phyloP scores from a whole-genome alignment of 352 stramenopile genomes.

The Phytophthora pistaciae region DNA sequence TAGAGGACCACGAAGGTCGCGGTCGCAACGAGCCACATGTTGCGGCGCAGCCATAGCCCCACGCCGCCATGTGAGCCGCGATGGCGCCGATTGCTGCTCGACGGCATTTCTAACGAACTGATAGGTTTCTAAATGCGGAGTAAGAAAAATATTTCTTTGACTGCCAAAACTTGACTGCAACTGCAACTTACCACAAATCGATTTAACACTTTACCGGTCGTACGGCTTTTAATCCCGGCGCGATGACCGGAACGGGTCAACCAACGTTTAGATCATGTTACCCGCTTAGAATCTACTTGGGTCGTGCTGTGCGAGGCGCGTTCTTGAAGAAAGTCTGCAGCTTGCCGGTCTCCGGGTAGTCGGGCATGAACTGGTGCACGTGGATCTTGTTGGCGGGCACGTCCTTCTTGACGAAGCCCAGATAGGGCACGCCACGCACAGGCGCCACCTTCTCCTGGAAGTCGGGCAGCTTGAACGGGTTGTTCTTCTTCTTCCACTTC shows the following conservation, averaged over 20 bases:
- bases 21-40: conserved; percentile 37
- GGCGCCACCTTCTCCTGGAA: conserved; percentile 70
- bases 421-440: conserved; percentile 68
- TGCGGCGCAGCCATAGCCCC: conserved; percentile 34
- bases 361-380: conserved; percentile 66
- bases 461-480: conserved; percentile 71
- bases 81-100: conserved; percentile 11
- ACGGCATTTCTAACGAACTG: conserved; percentile 11
- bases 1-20: conserved; percentile 45
- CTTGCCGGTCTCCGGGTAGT: conserved; percentile 61
- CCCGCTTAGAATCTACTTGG: conserved; percentile 20
- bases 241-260: neutral
- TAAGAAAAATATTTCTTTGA: too few species aligned
- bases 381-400: conserved; percentile 50
- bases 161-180: neutral
- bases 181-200: neutral
- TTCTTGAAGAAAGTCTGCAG: conserved; percentile 60
- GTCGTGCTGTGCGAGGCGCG: conserved; percentile 37
- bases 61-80: conserved; percentile 5
- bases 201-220: neutral
- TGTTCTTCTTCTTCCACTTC: conserved; percentile 84
- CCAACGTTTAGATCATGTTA: neutral
- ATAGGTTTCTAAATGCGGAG: conserved; percentile 9
- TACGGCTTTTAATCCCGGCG: neutral
- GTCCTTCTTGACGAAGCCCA: conserved; percentile 73